A percentile compares a stretch with the other conserved stretches of the same genome.
These are phyloP conservation scores for Rhizopogon sp. DNA, from an alignment of 768 basidiomycete genomes.

Conservation along the genomic window DNA sequence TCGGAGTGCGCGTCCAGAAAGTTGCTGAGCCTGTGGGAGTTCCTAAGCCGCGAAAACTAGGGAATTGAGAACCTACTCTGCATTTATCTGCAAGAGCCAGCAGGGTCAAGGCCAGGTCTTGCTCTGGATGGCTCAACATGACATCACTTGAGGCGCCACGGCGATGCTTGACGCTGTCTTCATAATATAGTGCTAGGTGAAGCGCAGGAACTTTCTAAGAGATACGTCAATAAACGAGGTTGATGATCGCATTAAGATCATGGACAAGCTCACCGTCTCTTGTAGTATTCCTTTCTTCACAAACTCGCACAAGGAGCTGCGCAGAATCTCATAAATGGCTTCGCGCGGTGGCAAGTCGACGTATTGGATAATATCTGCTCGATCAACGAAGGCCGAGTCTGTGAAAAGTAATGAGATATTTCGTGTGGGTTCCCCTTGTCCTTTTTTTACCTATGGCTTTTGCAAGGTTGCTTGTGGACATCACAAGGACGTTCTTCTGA, in stretches of 20 bases:
- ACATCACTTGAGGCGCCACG: conserved; percentile 5
- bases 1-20: conserved; percentile 90
- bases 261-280: conserved; percentile 43
- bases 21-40: conserved; percentile 51
- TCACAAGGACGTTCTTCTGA: conserved; percentile 88
- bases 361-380: conserved; percentile 95
- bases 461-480: conserved; percentile 94
- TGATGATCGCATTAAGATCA: background rate
- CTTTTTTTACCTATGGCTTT: conserved; percentile 78
- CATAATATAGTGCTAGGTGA: conserved; percentile 38
- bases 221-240: background rate
- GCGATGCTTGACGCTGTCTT: conserved; percentile 9
- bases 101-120: conserved; percentile 55
- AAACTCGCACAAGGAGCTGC: conserved; percentile 78
- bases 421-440: background rate
- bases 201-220: conserved; percentile 58
- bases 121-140: conserved; percentile 37
- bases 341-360: conserved; percentile 87
- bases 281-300: conserved; percentile 67
- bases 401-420: background rate
- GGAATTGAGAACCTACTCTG: conserved; percentile 48
- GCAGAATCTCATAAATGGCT: conserved; percentile 90
- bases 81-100: conserved; percentile 72
- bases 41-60: background rate
- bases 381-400: conserved; percentile 96